Percentiles rank a stretch among this genome's conserved stretches.
Evolutionary conservation across 805 yeast genomes (phyloP).

Genomic region (Diddensiella santjacobensis): DNA sequence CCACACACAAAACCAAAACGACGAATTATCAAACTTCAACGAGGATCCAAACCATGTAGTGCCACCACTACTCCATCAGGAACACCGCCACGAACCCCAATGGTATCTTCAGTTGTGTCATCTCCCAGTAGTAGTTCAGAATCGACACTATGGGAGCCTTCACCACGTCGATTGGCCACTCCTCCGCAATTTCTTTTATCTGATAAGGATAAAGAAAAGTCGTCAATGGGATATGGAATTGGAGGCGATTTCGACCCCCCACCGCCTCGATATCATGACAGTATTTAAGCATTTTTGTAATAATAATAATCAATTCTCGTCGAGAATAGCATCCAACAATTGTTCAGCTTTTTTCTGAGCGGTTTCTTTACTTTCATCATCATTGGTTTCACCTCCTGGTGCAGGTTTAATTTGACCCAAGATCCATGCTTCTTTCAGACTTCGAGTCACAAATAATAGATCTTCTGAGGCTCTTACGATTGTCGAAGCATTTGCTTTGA

Average conservation of each 20-base stretch:
- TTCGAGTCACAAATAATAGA: conserved; percentile 36
- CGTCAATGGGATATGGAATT: not conserved
- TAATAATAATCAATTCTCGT: not conserved
- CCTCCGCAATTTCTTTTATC: not conserved
- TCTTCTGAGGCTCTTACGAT: conserved; percentile 39
- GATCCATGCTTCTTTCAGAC: conserved; percentile 42
- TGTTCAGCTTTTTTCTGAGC: conserved; percentile 1
- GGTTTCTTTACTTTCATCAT: not conserved
- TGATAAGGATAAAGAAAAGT: not conserved
- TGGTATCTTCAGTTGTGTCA: not conserved
- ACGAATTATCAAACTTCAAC: not conserved
- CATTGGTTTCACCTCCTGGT: conserved; percentile 10
- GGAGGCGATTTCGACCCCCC: not conserved
- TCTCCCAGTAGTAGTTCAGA: not conserved
- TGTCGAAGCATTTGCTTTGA: conserved; percentile 36
- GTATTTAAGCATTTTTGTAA: not conserved
- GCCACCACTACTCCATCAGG: not conserved
- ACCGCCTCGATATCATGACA: conserved; percentile 1
- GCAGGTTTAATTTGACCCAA: conserved; percentile 36
- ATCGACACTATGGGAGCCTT: not conserved
- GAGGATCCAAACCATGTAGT: not conserved
- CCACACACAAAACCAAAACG: not conserved
- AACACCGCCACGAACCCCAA: not conserved
- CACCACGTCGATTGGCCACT: not conserved
- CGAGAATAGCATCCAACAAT: conserved; percentile 10